Evolutionary conservation across 192 early-diverging fungal species (phyloP).

Genomic region (Backusella macrospora): DNA sequence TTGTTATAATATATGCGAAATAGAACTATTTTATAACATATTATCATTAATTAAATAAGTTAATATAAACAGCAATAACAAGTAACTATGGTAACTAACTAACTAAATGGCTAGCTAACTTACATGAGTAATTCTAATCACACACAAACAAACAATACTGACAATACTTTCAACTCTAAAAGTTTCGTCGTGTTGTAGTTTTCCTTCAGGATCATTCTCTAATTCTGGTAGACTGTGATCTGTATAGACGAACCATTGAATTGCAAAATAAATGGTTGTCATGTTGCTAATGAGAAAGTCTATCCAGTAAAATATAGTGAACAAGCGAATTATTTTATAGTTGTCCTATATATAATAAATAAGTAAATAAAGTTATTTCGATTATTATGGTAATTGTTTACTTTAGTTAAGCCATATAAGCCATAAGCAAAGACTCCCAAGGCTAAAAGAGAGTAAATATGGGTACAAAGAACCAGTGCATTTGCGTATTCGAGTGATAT

Average conservation of each 20-base stretch:
- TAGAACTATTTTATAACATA: slow-evolving; percentile 12
- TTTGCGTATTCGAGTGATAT: slow-evolving; percentile 34
- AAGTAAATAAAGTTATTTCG: not conserved
- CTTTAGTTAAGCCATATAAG: slow-evolving; percentile 38
- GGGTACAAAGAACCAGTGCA: slow-evolving; percentile 19
- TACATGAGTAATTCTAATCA: slow-evolving; percentile 36
- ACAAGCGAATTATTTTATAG: slow-evolving; percentile 27
- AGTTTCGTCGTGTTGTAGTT: slow-evolving; percentile 29
- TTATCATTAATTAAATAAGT: too few relatives aligned
- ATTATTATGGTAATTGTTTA: slow-evolving; percentile 2
- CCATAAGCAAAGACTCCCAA: slow-evolving; percentile 22
- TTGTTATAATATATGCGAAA: slow-evolving; percentile 29
- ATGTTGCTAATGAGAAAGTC: slow-evolving; percentile 34
- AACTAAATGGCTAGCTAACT: not conserved
- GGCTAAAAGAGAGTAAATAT: slow-evolving; percentile 39
- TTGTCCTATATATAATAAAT: slow-evolving; percentile 21
- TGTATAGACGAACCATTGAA: slow-evolving; percentile 41
- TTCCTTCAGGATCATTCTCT: slow-evolving; percentile 14
- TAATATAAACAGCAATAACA: too few relatives aligned
- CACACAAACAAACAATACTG: slow-evolving; percentile 31
- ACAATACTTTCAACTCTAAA: slow-evolving; percentile 37
- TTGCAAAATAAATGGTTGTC: slow-evolving; percentile 29
- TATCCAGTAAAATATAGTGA: slow-evolving; percentile 40
- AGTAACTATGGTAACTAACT: too few relatives aligned
- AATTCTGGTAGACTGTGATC: slow-evolving; percentile 37